phyloP scores from a whole-genome alignment of 2,329 filamentous ascomycete species.

The Cladophialophora carrionii region DNA sequence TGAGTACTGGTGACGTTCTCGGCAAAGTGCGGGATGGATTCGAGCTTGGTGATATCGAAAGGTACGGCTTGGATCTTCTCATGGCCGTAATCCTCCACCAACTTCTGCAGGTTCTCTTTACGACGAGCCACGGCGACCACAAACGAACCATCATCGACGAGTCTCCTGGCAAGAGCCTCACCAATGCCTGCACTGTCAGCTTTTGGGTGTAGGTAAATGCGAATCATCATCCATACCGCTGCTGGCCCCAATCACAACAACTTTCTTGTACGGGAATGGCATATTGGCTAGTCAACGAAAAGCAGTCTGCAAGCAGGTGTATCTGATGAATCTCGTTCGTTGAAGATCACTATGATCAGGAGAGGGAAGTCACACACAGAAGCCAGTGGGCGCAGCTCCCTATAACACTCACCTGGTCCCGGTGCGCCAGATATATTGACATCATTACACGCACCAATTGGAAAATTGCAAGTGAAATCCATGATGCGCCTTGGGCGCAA shows the following conservation, averaged over 20 bases:
- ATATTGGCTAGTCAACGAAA: conserved; percentile 15
- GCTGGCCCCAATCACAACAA: conserved; percentile 58
- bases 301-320: background rate
- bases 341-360: background rate
- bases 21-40: conserved; percentile 53
- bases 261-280: conserved; percentile 55
- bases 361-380: background rate
- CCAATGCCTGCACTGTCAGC: conserved; percentile 45
- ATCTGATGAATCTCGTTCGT: background rate
- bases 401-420: background rate
- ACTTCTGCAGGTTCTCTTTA: conserved; percentile 55
- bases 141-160: conserved; percentile 53
- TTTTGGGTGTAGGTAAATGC: background rate
- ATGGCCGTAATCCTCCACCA: conserved; percentile 52
- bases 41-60: conserved; percentile 58
- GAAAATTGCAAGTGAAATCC: background rate
- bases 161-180: conserved; percentile 54
- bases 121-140: conserved; percentile 57
- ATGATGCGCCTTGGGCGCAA: background rate
- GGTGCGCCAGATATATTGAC: background rate
- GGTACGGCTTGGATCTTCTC: conserved; percentile 52
- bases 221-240: conserved; percentile 32
- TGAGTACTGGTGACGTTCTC: conserved; percentile 47
- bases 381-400: background rate
- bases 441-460: conserved; percentile 6